phyloP scores from a whole-genome alignment of 768 basidiomycete species.

The Hericium erinaceus region DNA sequence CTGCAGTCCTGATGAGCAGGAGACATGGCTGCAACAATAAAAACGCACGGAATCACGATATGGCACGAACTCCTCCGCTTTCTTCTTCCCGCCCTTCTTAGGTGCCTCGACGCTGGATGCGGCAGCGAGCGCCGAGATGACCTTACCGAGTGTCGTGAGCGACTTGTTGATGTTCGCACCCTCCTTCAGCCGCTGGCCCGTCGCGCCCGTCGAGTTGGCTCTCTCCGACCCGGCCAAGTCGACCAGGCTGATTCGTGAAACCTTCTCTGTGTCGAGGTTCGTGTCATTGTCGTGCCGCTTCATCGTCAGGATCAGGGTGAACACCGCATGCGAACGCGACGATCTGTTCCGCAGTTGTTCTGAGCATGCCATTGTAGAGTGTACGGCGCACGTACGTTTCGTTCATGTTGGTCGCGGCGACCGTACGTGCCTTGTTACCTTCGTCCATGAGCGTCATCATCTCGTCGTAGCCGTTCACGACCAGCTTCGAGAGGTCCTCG shows the following conservation, averaged over 20 bases:
- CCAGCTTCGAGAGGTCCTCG: conserved; percentile 90
- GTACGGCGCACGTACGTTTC: conserved; percentile 53
- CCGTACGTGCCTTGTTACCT: conserved; percentile 96
- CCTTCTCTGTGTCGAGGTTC: conserved; percentile 93
- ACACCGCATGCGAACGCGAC: conserved; percentile 96
- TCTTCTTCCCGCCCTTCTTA: conserved; percentile 62
- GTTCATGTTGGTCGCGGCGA: conserved; percentile 99
- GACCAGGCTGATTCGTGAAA: conserved; percentile 94
- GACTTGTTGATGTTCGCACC: conserved; percentile 99
- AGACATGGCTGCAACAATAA: background rate
- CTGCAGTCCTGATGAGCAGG: conserved; percentile 27
- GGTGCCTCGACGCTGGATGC: conserved; percentile 49
- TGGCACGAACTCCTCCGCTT: conserved; percentile 87
- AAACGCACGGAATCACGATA: conserved; percentile 88
- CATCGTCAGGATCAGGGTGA: conserved; percentile 91
- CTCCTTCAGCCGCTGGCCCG: conserved; percentile 92
- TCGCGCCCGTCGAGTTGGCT: conserved; percentile 96
- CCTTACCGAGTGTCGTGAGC: conserved; percentile 94
- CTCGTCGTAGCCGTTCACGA: conserved; percentile 84
- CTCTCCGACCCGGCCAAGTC: conserved; percentile 96
- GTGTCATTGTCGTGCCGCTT: conserved; percentile 78
- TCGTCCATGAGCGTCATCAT: conserved; percentile 99
- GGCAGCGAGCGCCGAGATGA: conserved; percentile 79
- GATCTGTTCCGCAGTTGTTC: conserved; percentile 38
- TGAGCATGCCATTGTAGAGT: background rate